Base-by-base conservation (phyloP, 331 rosid species). In the Malus hybrid region DNA sequence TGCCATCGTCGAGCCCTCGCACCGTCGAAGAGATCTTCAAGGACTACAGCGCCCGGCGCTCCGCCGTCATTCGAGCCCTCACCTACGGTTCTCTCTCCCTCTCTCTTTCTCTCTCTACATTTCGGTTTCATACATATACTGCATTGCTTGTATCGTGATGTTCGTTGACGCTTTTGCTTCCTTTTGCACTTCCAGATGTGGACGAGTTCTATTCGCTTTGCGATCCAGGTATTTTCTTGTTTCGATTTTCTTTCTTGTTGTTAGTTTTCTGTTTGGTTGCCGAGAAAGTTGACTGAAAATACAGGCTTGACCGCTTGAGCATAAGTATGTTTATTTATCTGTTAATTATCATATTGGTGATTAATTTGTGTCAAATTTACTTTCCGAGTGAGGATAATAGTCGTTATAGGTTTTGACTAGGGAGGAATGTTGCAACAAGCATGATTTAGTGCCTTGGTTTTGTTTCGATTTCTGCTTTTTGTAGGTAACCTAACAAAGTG, bases 1-100 rank as follows among this genome's bases (percentile, higher is more conserved):
- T 73, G 77, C 77, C 77, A 27, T 44, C 70, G 32, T 55, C 87
- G 31, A 87, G 86, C 77, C 97, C 96, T 36, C 94, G 95, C 75
- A 76, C 92, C 74, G 97, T 91, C 19, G 96, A 93, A 80, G 97
- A 93, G 82, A 93, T 93, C 90, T 93, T 88, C 92, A 90, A 88
- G 83, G 98, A 91, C 82, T 91, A 73, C 76, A 81, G 83, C 74
- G 96, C 93, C 74, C 90, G 98, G 56, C 90, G 93, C 73, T 76
- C 84, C 6, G 97, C 85, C 8, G 83, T 93, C 69, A 83, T 93
- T 79, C 98, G 97, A 57, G 98, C 98, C 77, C 86, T 93, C 61
- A 93, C 97, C 79, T 86, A 82, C 27, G 98, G 97, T 90, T 59
- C 67, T 65, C 4, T 66, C 31, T 63, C 44, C 42, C 48, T 50